phyloP scores from a whole-genome alignment of 2,329 filamentous ascomycete species.

The Corynespora cassiicola region DNA sequence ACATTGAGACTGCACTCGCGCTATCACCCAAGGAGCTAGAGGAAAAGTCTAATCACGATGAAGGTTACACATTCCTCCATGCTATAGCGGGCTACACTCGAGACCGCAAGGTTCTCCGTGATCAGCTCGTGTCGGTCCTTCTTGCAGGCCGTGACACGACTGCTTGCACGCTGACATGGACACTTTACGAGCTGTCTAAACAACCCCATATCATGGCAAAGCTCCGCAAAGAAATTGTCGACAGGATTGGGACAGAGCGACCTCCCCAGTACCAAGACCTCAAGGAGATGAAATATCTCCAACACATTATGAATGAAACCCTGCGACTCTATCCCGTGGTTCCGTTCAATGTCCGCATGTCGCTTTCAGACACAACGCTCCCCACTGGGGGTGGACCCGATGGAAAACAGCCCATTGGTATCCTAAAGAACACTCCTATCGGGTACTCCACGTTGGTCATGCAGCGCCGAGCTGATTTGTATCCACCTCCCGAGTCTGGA shows the following conservation, averaged over 20 bases:
- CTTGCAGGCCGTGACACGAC: constrained; percentile 90
- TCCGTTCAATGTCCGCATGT: constrained; percentile 57
- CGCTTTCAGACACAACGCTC: constrained; percentile 56
- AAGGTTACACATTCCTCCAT: constrained; percentile 84
- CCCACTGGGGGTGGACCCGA: constrained; percentile 56
- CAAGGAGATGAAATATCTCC: constrained; percentile 82
- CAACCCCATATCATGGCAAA: constrained; percentile 71
- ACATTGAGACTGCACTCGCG: constrained; percentile 75
- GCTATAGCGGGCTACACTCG: constrained; percentile 82
- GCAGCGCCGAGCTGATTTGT: constrained; percentile 58
- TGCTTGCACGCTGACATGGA: constrained; percentile 79
- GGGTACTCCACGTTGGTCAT: constrained; percentile 56
- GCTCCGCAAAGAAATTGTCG: constrained; percentile 75
- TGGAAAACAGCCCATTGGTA: constrained; percentile 52
- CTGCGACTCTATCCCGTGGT: constrained; percentile 58
- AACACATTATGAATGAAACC: constrained; percentile 43
- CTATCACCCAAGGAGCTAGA: constrained; percentile 75
- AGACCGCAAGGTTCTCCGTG: constrained; percentile 71
- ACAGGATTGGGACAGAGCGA: constrained; percentile 67
- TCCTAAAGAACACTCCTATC: constrained; percentile 52
- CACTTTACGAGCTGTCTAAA: constrained; percentile 79
- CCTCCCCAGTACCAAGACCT: constrained; percentile 76
- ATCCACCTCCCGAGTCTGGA: constrained; percentile 45
- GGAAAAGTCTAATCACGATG: constrained; percentile 73
- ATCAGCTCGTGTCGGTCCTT: constrained; percentile 76